Evolutionary conservation across 1,284 basidiomycete species (phyloP).

Genomic region (Rhizoctonia solani): DNA sequence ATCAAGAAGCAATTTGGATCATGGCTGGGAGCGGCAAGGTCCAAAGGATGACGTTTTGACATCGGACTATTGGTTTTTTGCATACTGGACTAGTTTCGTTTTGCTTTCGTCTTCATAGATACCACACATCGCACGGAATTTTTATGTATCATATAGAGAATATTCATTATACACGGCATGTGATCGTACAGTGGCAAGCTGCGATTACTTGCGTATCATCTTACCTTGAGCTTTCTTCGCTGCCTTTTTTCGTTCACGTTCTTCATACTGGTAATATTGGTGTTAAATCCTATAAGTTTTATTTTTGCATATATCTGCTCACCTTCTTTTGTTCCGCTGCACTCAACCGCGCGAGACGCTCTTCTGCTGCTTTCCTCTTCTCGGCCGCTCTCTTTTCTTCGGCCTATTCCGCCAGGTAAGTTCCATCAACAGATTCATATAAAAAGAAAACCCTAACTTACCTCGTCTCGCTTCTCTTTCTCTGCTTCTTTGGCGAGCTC

Average conservation of each 20-base stretch:
- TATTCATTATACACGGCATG: constrained; percentile 26
- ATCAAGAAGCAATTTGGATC: constrained; percentile 18
- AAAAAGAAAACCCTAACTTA: constrained; percentile 42
- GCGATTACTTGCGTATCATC: constrained; percentile 29
- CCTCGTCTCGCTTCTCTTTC: constrained; percentile 73
- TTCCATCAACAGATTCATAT: neutral
- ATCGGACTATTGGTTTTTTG: no score
- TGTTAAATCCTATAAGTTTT: no score
- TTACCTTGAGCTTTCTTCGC: constrained; percentile 31
- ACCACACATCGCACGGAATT: constrained; percentile 32
- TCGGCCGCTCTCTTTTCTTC: constrained; percentile 70
- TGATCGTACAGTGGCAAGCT: constrained; percentile 10
- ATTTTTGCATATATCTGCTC: constrained; percentile 8
- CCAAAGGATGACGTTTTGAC: neutral
- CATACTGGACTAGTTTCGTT: neutral
- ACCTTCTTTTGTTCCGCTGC: constrained; percentile 83
- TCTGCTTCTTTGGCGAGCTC: constrained; percentile 67
- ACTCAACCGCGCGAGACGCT: constrained; percentile 69
- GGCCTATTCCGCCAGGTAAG: constrained; percentile 46
- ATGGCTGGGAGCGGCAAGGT: constrained; percentile 12
- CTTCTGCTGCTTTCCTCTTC: constrained; percentile 74
- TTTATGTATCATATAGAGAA: constrained; percentile 35
- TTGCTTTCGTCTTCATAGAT: constrained; percentile 27
- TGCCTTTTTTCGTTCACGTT: constrained; percentile 32
- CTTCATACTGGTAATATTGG: constrained; percentile 15